phyloP scores from a whole-genome alignment of 257 asterid species.

The Nicotiana attenuata region DNA sequence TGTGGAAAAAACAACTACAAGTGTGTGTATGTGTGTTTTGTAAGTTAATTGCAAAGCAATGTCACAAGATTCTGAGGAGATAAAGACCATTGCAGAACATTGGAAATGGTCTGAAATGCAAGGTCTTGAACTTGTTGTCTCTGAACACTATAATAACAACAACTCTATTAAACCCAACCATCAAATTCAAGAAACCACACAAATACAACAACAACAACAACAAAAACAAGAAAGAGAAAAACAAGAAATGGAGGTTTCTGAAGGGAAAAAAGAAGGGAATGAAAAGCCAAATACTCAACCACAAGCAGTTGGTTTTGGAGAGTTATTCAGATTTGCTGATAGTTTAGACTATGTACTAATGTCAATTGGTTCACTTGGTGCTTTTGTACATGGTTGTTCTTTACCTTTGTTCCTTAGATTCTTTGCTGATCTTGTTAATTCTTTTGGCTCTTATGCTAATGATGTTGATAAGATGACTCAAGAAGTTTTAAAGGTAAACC shows the following conservation, averaged over 20 bases:
- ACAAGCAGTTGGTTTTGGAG: conserved; percentile 42
- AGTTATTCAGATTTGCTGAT: conserved; percentile 91
- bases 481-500: conserved; percentile 77
- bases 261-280: conserved; percentile 26
- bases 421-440: conserved; percentile 98
- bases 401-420: conserved; percentile 92
- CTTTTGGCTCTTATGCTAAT: conserved; percentile 85
- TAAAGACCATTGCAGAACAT: conserved; percentile 53
- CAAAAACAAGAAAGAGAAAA: neutral
- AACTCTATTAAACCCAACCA: conserved; percentile 35
- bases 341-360: conserved; percentile 70
- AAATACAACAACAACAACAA: neutral
- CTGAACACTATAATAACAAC: neutral
- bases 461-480: conserved; percentile 94
- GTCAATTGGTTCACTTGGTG: conserved; percentile 84
- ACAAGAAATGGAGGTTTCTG: conserved; percentile 39
- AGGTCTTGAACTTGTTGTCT: conserved; percentile 62
- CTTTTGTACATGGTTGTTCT: conserved; percentile 88
- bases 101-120: conserved; percentile 87
- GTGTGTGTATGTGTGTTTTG: conserved; percentile 16
- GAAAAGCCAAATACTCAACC: conserved; percentile 53
- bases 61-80: conserved; percentile 55
- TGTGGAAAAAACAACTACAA: conserved; percentile 3
- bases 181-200: conserved; percentile 4
- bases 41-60: conserved; percentile 34